Percentiles rank a stretch among this genome's conserved stretches.
phyloP scores from a whole-genome alignment of 2,329 filamentous ascomycete genomes.

The Aspergillus hortae region DNA sequence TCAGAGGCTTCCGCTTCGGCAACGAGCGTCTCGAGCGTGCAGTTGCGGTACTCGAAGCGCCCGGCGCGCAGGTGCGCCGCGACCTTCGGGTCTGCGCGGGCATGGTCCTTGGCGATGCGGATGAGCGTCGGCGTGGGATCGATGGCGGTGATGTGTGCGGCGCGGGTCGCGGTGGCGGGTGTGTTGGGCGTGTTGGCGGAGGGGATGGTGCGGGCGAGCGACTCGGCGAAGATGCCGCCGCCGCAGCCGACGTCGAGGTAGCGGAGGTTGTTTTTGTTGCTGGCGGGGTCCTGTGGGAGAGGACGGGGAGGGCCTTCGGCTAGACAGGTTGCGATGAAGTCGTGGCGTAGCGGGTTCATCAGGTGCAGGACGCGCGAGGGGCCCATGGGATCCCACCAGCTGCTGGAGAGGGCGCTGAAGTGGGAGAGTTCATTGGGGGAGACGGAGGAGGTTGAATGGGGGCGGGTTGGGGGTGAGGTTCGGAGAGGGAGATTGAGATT shows the following conservation, averaged over 20 bases:
- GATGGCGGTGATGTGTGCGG: slow-evolving; percentile 43
- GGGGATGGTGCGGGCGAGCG: slow-evolving; percentile 41
- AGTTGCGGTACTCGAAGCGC: slow-evolving; percentile 67
- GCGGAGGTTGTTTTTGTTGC: background rate
- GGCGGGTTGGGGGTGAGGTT: slow-evolving; percentile 11
- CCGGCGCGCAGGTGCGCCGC: slow-evolving; percentile 48
- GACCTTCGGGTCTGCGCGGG: slow-evolving; percentile 68
- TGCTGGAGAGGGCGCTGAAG: slow-evolving; percentile 87
- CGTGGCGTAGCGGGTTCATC: slow-evolving; percentile 95
- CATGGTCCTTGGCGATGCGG: slow-evolving; percentile 70
- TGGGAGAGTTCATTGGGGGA: slow-evolving; percentile 87
- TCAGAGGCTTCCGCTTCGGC: slow-evolving; percentile 1
- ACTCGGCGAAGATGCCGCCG: slow-evolving; percentile 83
- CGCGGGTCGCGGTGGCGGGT: slow-evolving; percentile 31
- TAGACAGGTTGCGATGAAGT: slow-evolving; percentile 78
- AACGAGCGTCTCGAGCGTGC: slow-evolving; percentile 64
- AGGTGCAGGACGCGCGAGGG: slow-evolving; percentile 89
- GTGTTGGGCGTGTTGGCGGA: background rate
- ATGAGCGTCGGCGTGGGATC: slow-evolving; percentile 44
- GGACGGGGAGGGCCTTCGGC: slow-evolving; percentile 48
- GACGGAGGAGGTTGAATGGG: slow-evolving; percentile 58
- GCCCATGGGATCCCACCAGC: slow-evolving; percentile 97
- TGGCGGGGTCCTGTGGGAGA: slow-evolving; percentile 5
- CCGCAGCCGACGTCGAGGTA: background rate
- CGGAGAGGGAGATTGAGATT: too few relatives aligned